phyloP scores from a whole-genome alignment of 257 asterid species.

The Lycium ferocissimum region DNA sequence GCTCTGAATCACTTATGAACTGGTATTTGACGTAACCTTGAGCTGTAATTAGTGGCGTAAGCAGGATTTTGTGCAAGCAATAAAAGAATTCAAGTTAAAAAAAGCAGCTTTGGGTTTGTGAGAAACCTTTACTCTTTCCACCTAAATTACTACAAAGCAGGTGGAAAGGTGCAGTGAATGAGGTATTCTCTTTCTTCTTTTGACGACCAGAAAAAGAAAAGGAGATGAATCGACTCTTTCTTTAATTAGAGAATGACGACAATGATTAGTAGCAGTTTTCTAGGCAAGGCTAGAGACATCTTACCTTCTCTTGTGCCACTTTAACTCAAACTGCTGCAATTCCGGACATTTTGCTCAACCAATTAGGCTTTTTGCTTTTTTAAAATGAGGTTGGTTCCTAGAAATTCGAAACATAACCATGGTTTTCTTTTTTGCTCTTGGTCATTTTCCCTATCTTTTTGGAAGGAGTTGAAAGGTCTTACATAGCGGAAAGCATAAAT shows the following conservation, averaged over 20 bases:
- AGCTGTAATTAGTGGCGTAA: background rate
- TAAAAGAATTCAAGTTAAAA: background rate
- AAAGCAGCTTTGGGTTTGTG: background rate
- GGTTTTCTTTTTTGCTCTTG: background rate
- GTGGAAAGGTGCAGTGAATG: background rate
- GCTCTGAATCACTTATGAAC: background rate
- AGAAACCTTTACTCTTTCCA: conserved; percentile 5
- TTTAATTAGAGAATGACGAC: background rate
- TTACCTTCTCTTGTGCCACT: background rate
- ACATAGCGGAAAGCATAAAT: background rate
- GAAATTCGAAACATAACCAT: background rate
- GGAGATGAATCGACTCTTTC: background rate
- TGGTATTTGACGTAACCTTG: background rate
- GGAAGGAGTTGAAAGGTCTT: background rate
- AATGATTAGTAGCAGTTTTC: conserved; percentile 19
- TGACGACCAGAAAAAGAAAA: conserved; percentile 16
- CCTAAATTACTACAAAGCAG: conserved; percentile 12
- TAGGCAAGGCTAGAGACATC: background rate
- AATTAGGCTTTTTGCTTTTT: background rate
- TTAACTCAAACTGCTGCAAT: background rate
- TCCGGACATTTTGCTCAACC: background rate
- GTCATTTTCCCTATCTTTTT: background rate
- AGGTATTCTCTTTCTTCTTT: background rate
- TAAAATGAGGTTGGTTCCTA: conserved; percentile 9
- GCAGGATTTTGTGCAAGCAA: background rate